phyloP scores from a whole-genome alignment of 805 yeast species.

The Jamesozyma lodderae region DNA sequence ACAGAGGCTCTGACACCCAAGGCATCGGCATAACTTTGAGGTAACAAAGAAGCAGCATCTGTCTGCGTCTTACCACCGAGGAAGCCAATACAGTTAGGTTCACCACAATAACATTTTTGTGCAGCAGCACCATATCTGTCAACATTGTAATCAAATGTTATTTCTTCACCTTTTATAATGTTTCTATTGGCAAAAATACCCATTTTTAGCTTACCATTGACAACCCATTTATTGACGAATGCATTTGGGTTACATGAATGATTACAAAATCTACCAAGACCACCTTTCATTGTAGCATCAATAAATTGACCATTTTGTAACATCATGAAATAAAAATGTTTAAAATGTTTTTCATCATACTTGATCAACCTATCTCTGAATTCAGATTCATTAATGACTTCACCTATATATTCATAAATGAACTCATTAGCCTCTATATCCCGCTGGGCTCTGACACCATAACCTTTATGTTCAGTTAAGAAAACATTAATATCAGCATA shows the following conservation, averaged over 20 bases:
- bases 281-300: constrained; percentile 87
- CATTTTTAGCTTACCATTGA: constrained; percentile 81
- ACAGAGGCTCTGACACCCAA: constrained; percentile 61
- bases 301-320: constrained; percentile 84
- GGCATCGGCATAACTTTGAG: constrained; percentile 78
- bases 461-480: constrained; percentile 77
- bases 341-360: constrained; percentile 59
- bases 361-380: constrained; percentile 66
- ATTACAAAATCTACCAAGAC: constrained; percentile 84
- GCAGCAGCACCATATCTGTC: constrained; percentile 94
- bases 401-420: constrained; percentile 89
- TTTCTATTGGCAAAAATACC: constrained; percentile 83
- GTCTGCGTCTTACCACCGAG: constrained; percentile 98
- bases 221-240: constrained; percentile 95
- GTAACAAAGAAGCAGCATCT: constrained; percentile 74
- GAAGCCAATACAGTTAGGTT: constrained; percentile 81
- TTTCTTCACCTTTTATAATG: constrained; percentile 73
- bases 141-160: constrained; percentile 77
- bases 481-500: constrained; percentile 77
- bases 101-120: constrained; percentile 92
- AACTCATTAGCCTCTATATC: constrained; percentile 56
- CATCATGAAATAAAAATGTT: constrained; percentile 95
- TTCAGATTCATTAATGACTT: constrained; percentile 73
- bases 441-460: constrained; percentile 68
- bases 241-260: constrained; percentile 96